phyloP scores from a whole-genome alignment of 305 asterid genomes.

The Solanum hybrid region DNA sequence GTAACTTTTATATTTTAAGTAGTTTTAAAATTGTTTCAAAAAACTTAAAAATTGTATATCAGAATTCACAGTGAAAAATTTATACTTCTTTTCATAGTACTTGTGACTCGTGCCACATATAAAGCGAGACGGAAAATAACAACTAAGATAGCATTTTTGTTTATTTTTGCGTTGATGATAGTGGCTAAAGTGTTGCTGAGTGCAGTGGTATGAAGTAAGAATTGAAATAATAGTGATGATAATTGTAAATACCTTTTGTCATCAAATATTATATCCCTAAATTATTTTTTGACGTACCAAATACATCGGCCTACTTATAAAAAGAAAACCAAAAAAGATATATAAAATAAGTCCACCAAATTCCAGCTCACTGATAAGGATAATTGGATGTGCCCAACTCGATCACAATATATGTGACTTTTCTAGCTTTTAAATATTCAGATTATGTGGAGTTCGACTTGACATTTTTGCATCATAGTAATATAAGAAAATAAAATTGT shows the following conservation, averaged over 20 bases:
- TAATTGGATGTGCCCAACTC: neutral
- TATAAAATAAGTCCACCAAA: neutral
- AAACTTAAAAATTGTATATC: neutral
- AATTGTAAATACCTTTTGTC: neutral
- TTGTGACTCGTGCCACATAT: neutral
- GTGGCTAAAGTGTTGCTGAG: neutral
- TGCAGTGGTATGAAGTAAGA: neutral
- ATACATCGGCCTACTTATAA: neutral
- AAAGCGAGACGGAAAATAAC: neutral
- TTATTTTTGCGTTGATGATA: neutral
- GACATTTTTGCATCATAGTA: neutral
- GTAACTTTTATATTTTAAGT: neutral
- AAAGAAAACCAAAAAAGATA: neutral
- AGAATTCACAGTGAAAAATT: neutral
- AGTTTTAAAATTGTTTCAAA: neutral
- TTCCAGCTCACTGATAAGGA: neutral
- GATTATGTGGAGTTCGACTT: neutral
- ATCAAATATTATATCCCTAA: neutral
- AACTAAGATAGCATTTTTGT: neutral
- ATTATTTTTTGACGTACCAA: neutral
- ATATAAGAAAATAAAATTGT: neutral
- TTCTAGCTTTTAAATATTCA: neutral
- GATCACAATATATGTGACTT: neutral
- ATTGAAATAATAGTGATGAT: neutral
- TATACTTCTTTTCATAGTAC: neutral